Evolutionary conservation across 2,329 filamentous ascomycete genomes (phyloP), one percentile per base, ranked within the genome.

Genomic region (Orbilia oligospora): DNA sequence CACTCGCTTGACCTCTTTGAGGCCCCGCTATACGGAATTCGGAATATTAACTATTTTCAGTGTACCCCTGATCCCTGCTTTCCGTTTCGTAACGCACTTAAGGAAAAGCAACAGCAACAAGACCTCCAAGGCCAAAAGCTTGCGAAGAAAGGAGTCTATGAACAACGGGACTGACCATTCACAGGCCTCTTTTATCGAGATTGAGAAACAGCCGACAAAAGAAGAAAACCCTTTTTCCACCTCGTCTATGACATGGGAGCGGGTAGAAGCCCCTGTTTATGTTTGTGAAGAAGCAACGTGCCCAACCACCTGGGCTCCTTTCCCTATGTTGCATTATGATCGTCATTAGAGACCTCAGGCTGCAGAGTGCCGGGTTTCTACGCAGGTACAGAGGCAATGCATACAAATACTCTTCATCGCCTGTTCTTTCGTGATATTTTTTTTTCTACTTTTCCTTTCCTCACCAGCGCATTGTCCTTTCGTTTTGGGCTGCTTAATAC

Each of bases 391-490:
- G 48, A 53, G 14, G 33, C 9, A 33, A 77, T 67, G 73, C 49
- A 67, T 77, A 77, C 73, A 77, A 77, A 77, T 77, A 77, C 58
- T 38, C 73, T 22, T 55, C 48, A 12, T 71, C n/a, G 24, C 48
- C 67, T 53, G 41, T 51, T 33, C 18, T 16, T 41, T 33, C 22
- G 18, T 63, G 51, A 44, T 63, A 18, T 44, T 44, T 12, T 46
- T 70, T 55, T 46, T 69, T 53, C 49, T 12, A 1, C 16, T 24
- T 33, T 65, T 36, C 70, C 36, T 58, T 55, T 71, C 41, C 18
- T 46, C 65, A 76, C 44, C 72, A 71, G 73, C 73, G 51, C 73
- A 77, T 51, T 61, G 61, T 70, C 73, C 67, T 67, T 77, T 71
- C 61, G 22, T 58, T 71, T 61, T 56, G 66, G 66, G 53, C 27